These are phyloP conservation scores for Nicotiana tomentosiformis DNA, from an alignment of 257 asterid species.

Conservation along the genomic window DNA sequence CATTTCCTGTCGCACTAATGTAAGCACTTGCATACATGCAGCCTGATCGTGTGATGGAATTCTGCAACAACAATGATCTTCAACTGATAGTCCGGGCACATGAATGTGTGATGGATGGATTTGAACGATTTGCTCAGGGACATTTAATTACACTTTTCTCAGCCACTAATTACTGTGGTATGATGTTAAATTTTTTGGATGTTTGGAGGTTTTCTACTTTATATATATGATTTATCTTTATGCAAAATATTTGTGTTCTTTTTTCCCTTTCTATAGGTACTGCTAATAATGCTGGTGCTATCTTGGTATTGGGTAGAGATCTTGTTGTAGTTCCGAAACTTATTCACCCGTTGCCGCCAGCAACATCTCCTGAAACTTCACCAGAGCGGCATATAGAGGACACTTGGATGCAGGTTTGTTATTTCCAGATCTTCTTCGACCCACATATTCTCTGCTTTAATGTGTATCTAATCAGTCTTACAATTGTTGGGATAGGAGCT, in stretches of 20 bases:
- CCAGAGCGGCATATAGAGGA: conserved; percentile 80
- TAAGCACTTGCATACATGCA: conserved; percentile 28
- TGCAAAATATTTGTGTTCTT: background rate
- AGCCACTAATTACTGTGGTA: conserved; percentile 99
- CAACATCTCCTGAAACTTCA: conserved; percentile 85
- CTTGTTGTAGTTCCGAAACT: conserved; percentile 95
- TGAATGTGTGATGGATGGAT: conserved; percentile 99
- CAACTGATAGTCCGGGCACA: conserved; percentile 97
- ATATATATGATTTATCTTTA: background rate
- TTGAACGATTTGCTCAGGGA: conserved; percentile 99
- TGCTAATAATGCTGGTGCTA: conserved; percentile 98
- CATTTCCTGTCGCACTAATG: background rate
- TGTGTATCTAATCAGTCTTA: background rate
- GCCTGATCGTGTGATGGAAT: conserved; percentile 99
- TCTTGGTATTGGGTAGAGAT: conserved; percentile 96
- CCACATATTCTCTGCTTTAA: background rate
- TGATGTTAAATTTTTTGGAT: conserved; percentile 11
- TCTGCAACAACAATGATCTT: conserved; percentile 92
- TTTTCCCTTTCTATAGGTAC: conserved; percentile 45
- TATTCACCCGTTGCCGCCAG: conserved; percentile 91
- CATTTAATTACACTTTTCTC: conserved; percentile 94
- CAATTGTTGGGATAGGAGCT: conserved; percentile 55
- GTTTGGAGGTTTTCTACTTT: background rate
- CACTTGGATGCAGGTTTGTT: conserved; percentile 94
- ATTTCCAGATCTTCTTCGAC: background rate